phyloP scores from a whole-genome alignment of 495 filamentous ascomycete species.

The Rusavskia elegans region DNA sequence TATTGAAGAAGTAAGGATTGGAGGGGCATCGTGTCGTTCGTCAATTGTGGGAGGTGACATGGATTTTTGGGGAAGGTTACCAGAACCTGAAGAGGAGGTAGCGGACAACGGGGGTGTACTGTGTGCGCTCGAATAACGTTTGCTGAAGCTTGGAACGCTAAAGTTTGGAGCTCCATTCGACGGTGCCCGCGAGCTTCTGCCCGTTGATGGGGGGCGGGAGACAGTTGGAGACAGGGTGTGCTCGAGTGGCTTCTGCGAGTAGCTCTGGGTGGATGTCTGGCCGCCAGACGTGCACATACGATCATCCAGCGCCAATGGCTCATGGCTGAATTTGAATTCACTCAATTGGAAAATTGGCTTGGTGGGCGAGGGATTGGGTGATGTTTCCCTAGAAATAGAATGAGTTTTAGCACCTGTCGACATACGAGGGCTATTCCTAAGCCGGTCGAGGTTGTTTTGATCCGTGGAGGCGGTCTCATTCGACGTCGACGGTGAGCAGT shows the following conservation, averaged over 20 bases:
- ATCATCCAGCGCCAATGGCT: constrained; percentile 15
- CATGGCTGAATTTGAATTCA: constrained; percentile 5
- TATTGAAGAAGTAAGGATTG: background rate
- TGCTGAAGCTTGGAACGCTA: constrained; percentile 35
- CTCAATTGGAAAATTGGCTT: constrained; percentile 7
- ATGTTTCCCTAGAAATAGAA: constrained; percentile 37
- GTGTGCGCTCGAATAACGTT: constrained; percentile 9
- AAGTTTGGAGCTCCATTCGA: constrained; percentile 33
- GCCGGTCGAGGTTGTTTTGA: constrained; percentile 9
- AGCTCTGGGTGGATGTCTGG: background rate
- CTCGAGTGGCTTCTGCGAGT: constrained; percentile 1
- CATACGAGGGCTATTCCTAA: constrained; percentile 7
- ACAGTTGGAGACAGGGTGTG: constrained; percentile 3
- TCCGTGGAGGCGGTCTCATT: constrained; percentile 10
- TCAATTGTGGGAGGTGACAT: constrained; percentile 4
- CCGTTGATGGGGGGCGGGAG: constrained; percentile 16
- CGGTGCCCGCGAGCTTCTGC: constrained; percentile 19
- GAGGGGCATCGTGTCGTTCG: background rate
- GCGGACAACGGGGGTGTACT: constrained; percentile 3
- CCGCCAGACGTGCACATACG: constrained; percentile 15
- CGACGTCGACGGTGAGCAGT: constrained; percentile 5
- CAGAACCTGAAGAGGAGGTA: background rate
- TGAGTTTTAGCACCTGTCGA: constrained; percentile 20
- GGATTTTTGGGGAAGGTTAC: background rate
- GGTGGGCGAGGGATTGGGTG: constrained; percentile 30